Base-by-base conservation (phyloP, 1,284 basidiomycete genomes). In the Microbotryomycetes sp. region DNA sequence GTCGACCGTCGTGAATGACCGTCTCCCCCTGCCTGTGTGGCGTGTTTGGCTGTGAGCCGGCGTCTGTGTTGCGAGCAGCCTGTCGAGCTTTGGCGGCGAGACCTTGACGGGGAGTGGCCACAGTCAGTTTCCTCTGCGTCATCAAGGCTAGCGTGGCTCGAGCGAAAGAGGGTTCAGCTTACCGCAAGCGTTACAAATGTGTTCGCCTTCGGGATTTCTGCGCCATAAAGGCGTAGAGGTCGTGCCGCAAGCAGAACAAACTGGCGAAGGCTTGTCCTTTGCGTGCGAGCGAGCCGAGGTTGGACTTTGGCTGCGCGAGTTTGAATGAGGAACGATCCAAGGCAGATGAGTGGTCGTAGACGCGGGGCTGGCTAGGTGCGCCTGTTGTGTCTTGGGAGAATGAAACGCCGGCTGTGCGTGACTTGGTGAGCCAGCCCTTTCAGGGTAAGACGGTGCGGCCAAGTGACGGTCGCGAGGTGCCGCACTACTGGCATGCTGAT, bases 211-310 rank as follows among this genome's bases (percentile, higher is more conserved):
- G 74, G 92, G 89, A 73, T 94, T 91, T 71, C 91, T 80, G 72
- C 92, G 80, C 91, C 91, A 96, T 9, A 96, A 78, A 9, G 92
- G 91, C 2, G 91, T 94, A 52, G 90, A 91, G 75, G 88, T 91
- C 47, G 91, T 94, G 21, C 88, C 88, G 76, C 91, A 96, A 75
- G 92, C 91, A 47, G 87, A 84, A 76, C 91, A 96, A 73, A 85
- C 85, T 48, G 65, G 66, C 21, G 48, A 57, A 3, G 54, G 41
- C 24, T 57, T 59, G 35, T 35, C 57, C 15, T 27, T n/a, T 29
- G 16, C 51, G 11, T 49, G 47, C 18, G 35, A 41, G 9, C 11
- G 35, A 9, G 35, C 35, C 18, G 35, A 41, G 35, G 35, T 18
- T 41, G 35, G 35, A 41, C 35, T 9, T 9, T 41, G 9, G 35